Base-by-base conservation (phyloP, 495 filamentous ascomycete genomes). In the Darksidea phi region DNA sequence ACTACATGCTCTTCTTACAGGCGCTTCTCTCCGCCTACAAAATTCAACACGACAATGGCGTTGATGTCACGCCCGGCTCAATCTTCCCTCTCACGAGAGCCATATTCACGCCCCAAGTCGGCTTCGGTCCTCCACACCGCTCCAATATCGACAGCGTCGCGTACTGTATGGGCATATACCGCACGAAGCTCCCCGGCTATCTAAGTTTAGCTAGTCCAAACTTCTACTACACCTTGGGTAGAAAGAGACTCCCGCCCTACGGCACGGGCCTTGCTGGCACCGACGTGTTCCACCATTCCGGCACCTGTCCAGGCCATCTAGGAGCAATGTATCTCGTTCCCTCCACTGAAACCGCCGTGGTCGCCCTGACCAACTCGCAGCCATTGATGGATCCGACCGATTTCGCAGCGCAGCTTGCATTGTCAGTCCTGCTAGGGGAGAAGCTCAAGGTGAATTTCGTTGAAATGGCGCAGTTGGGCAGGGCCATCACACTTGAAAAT, bases 351-450 rank as follows among this genome's bases (percentile, higher is more conserved):
- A 57, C 5, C 23, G 37, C 18, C 25, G 54, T 57, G 3, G 42
- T 57, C 20, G 21, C 18, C 25, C 43, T 57, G 2, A 11, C 54
- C 11, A 57, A 57, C 23, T 10, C 37, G 10, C 21, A 17, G 41
- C 54, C 54, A 20, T 37, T 57, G 17, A 48, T 57, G 41, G 54
- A 57, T 36, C 36, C 41, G 8, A 47, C 38, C 7, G 54, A 57
- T 45, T 57, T 57, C 26, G 38, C n/a, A 10, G 54, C 54, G 21
- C 54, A 57, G 54, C 20, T 57, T 15, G 13, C 18, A 18, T 32
- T 57, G 6, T 17, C 17, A 2, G 25, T 34, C 6, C 38, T 57
- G 20, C 41, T 57, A 26, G 42, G 54, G 21, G 8, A 17, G 21
- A 15, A 15, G 21, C 49, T 25, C 32, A n/a, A 13, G 28, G 13